phyloP scores from a whole-genome alignment of 2,329 filamentous ascomycete species.

The Xylariaceae sp. region DNA sequence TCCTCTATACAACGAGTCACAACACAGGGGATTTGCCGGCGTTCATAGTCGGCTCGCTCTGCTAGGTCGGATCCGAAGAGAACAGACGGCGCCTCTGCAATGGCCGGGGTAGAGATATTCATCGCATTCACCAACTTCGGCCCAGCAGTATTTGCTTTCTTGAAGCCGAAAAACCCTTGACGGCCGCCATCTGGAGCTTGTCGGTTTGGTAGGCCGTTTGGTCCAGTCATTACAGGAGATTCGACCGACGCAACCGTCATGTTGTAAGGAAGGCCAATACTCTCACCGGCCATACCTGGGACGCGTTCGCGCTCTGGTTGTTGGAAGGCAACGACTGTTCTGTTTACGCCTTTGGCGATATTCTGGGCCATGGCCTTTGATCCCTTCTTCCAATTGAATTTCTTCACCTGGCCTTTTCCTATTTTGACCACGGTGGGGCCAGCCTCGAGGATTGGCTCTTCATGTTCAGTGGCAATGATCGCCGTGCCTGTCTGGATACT shows the following conservation, averaged over 20 bases:
- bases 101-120: slow-evolving; percentile 43
- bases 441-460: slow-evolving; percentile 68
- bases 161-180: slow-evolving; percentile 68
- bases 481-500: slow-evolving; percentile 62
- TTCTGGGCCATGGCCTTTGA: slow-evolving; percentile 93
- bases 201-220: slow-evolving; percentile 38
- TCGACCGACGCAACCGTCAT: slow-evolving; percentile 63
- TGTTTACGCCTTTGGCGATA: slow-evolving; percentile 91
- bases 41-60: slow-evolving; percentile 85
- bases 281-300: slow-evolving; percentile 61
- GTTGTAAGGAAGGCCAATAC: slow-evolving; percentile 71
- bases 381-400: slow-evolving; percentile 99
- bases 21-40: slow-evolving; percentile 84
- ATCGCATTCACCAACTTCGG: slow-evolving; percentile 54
- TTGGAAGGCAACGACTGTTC: slow-evolving; percentile 77
- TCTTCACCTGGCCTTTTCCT: slow-evolving; percentile 89
- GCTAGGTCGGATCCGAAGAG: slow-evolving; percentile 90
- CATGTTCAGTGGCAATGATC: slow-evolving; percentile 62
- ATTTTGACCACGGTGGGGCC: slow-evolving; percentile 96
- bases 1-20: slow-evolving; percentile 95
- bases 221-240: slow-evolving; percentile 41
- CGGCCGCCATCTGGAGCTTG: slow-evolving; percentile 42
- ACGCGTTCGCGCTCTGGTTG: slow-evolving; percentile 59
- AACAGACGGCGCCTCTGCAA: slow-evolving; percentile 56
- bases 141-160: slow-evolving; percentile 54